These are phyloP conservation scores for Scheffersomyces stipitis DNA, from an alignment of 805 yeast species.

Conservation along the genomic window DNA sequence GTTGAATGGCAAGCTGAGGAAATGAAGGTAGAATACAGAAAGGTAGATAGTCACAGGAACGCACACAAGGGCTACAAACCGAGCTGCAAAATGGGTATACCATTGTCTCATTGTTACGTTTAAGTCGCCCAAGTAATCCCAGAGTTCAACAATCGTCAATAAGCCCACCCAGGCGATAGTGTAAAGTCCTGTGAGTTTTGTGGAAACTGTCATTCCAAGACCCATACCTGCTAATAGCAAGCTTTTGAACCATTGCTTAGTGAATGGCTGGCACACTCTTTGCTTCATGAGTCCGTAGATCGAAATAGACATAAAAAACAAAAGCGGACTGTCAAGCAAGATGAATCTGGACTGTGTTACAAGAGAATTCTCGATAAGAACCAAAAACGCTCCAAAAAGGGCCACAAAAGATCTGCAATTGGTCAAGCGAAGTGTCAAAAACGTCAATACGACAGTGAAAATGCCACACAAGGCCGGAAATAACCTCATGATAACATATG, in stretches of 20 bases:
- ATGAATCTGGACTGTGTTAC: conserved; percentile 58
- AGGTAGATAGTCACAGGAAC: conserved; percentile 63
- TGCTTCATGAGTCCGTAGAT: conserved; percentile 52
- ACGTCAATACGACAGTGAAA: conserved; percentile 51
- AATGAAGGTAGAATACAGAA: conserved; percentile 57
- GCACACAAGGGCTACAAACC: conserved; percentile 43
- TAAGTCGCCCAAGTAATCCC: conserved; percentile 73
- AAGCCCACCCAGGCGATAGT: conserved; percentile 65
- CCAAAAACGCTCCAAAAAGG: conserved; percentile 48
- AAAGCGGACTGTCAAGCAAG: conserved; percentile 41
- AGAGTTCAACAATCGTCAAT: conserved; percentile 50
- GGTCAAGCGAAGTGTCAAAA: conserved; percentile 52
- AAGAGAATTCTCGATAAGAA: conserved; percentile 64
- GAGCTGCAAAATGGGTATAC: conserved; percentile 38
- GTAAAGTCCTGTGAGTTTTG: conserved; percentile 71
- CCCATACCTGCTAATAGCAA: conserved; percentile 48
- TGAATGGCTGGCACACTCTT: conserved; percentile 45
- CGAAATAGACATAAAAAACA: conserved; percentile 48
- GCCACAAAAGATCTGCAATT: conserved; percentile 55
- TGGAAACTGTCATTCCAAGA: conserved; percentile 57
- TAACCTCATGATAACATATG: conserved; percentile 56
- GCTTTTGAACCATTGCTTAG: conserved; percentile 52
- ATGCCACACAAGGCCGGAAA: conserved; percentile 59
- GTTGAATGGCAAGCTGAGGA: conserved; percentile 41
- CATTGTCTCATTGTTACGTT: conserved; percentile 39